Evolutionary conservation across 2,329 filamentous ascomycete species (phyloP).

Genomic region (Phialophora macrospora): DNA sequence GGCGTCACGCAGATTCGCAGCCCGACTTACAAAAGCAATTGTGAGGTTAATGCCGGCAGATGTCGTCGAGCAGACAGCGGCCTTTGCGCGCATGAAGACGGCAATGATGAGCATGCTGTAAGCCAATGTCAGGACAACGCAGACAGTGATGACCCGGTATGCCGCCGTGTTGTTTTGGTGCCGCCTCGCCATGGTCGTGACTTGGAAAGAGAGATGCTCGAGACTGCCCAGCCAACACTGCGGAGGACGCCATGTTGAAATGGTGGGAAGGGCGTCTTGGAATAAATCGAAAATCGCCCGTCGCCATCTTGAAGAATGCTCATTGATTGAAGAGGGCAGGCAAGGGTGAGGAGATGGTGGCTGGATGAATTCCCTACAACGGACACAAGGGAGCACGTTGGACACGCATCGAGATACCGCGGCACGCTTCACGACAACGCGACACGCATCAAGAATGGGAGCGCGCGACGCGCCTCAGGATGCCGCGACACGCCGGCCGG

Average conservation of each 20-base stretch:
- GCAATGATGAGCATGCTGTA: conserved; percentile 24
- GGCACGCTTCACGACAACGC: background rate
- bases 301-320: conserved; percentile 32
- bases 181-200: conserved; percentile 16
- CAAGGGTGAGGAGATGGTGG: conserved; percentile 20
- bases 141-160: conserved; percentile 18
- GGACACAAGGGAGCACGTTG: background rate
- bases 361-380: background rate
- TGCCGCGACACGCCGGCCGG: background rate
- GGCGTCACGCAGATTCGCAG: background rate
- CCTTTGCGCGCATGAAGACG: conserved; percentile 23
- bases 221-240: background rate
- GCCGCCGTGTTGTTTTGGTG: conserved; percentile 4
- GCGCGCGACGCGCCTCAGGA: no score
- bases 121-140: conserved; percentile 18
- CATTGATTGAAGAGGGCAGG: conserved; percentile 13
- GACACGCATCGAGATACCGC: background rate
- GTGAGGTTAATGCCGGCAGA: conserved; percentile 28
- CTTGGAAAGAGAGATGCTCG: background rate
- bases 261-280: background rate
- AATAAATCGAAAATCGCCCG: conserved; percentile 7
- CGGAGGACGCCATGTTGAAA: conserved; percentile 22
- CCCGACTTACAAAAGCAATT: conserved; percentile 29
- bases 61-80: conserved; percentile 23
- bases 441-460: background rate